Conservation (phyloP, 176 grass and related monocot species). For the Lolium rigidum region DNA sequence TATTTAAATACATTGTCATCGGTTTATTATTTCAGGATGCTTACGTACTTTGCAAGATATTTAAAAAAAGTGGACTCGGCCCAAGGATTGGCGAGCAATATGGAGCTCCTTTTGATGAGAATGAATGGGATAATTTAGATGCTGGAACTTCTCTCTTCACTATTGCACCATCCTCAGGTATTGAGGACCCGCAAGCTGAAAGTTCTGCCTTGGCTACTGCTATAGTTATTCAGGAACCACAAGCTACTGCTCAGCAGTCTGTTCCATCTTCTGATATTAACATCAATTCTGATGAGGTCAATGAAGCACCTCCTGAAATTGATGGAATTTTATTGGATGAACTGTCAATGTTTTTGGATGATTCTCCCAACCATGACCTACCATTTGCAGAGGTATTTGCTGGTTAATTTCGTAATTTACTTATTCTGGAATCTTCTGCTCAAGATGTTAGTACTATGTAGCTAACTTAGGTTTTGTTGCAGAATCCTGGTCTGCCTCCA, state of each 20-base stretch:
- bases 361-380: conserved; percentile 31
- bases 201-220: conserved; percentile 6
- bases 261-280: conserved; percentile 12
- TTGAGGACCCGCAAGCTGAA: not conserved
- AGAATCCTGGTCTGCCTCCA: conserved; percentile 52
- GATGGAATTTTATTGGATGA: conserved; percentile 70
- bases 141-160: conserved; percentile 46
- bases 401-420: not conserved
- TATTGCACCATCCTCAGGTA: conserved; percentile 29
- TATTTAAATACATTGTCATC: not conserved
- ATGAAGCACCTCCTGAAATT: conserved; percentile 38
- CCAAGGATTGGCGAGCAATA: conserved; percentile 96
- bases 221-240: conserved; percentile 7
- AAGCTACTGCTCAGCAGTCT: conserved; percentile 12
- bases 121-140: conserved; percentile 72
- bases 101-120: conserved; percentile 91
- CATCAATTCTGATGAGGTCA: conserved; percentile 19
- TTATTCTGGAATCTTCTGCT: not conserved
- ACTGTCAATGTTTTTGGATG: conserved; percentile 47
- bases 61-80: conserved; percentile 93
- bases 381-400: conserved; percentile 42
- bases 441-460: conserved; percentile 1
- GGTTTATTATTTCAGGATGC: conserved; percentile 56
- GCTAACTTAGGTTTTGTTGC: not conserved
- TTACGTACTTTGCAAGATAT: conserved; percentile 90